phyloP scores from a whole-genome alignment of 805 yeast genomes.

The Zygosaccharomyces siamensis region DNA sequence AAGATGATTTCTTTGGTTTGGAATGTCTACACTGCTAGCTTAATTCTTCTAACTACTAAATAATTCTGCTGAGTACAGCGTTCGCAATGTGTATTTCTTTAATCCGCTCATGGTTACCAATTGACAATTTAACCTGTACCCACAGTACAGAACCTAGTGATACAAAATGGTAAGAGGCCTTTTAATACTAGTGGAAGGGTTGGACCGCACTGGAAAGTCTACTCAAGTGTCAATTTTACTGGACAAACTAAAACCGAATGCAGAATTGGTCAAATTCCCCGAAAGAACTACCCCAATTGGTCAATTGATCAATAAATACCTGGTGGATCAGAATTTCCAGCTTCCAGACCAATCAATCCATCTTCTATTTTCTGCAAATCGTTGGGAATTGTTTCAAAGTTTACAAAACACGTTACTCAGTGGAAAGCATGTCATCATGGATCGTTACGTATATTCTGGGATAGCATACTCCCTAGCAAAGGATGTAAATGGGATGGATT shows the following conservation, averaged over 20 bases:
- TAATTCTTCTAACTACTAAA: too few relatives aligned
- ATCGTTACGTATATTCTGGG: slow-evolving; percentile 89
- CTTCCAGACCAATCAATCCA: slow-evolving; percentile 80
- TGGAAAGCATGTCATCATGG: slow-evolving; percentile 66
- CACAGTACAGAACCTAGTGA: not conserved
- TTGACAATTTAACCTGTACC: not conserved
- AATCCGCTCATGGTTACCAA: too few relatives aligned
- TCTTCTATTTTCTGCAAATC: slow-evolving; percentile 80
- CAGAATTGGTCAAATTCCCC: slow-evolving; percentile 71
- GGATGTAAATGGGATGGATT: slow-evolving; percentile 43
- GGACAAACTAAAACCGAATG: slow-evolving; percentile 31
- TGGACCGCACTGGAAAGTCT: slow-evolving; percentile 92
- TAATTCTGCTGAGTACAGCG: not conserved
- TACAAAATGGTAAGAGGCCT: slow-evolving; percentile 49
- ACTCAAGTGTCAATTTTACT: slow-evolving; percentile 59
- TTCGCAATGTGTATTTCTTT: not conserved
- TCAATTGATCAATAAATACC: slow-evolving; percentile 64
- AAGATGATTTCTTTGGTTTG: too few relatives aligned
- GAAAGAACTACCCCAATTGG: slow-evolving; percentile 84
- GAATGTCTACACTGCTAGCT: not conserved
- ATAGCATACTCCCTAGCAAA: slow-evolving; percentile 90
- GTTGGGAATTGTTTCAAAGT: slow-evolving; percentile 74
- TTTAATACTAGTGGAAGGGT: slow-evolving; percentile 81
- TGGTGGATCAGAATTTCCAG: slow-evolving; percentile 45
- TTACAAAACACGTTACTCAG: slow-evolving; percentile 42